phyloP scores from a whole-genome alignment of 176 grass and related monocot species.

The Oryza officinalis region DNA sequence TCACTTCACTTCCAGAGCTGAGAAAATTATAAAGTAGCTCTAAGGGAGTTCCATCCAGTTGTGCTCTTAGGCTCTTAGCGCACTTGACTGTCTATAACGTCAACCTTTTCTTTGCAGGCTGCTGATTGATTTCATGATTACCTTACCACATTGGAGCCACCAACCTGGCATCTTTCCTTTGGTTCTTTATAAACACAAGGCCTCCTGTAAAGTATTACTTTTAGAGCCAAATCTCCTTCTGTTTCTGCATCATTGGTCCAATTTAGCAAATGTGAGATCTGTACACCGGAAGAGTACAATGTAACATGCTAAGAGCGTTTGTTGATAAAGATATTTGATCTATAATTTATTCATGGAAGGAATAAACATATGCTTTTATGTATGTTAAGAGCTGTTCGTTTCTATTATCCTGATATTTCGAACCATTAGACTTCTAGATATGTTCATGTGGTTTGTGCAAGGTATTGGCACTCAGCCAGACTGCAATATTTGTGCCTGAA shows the following conservation, averaged over 20 bases:
- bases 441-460: neutral
- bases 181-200: conserved; percentile 1
- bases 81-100: neutral
- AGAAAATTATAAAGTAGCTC: neutral
- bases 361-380: neutral
- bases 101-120: conserved; percentile 11
- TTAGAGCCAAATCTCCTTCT: neutral
- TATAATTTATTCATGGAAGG: neutral
- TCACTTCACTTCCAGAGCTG: neutral
- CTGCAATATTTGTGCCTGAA: neutral
- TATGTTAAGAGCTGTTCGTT: neutral
- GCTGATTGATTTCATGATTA: conserved; percentile 21
- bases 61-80: neutral
- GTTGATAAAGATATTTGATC: neutral
- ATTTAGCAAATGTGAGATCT: conserved; percentile 6
- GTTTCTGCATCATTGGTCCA: neutral
- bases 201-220: neutral
- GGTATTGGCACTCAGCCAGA: neutral
- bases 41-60: neutral
- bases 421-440: neutral
- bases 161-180: neutral
- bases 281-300: neutral
- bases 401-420: neutral
- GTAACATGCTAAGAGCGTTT: neutral
- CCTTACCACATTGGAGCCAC: neutral